Percentiles rank a stretch among this genome's conserved stretches.
phyloP scores from a whole-genome alignment of 2,329 filamentous ascomycete genomes.

The Tolypocladium ovalisporum region DNA sequence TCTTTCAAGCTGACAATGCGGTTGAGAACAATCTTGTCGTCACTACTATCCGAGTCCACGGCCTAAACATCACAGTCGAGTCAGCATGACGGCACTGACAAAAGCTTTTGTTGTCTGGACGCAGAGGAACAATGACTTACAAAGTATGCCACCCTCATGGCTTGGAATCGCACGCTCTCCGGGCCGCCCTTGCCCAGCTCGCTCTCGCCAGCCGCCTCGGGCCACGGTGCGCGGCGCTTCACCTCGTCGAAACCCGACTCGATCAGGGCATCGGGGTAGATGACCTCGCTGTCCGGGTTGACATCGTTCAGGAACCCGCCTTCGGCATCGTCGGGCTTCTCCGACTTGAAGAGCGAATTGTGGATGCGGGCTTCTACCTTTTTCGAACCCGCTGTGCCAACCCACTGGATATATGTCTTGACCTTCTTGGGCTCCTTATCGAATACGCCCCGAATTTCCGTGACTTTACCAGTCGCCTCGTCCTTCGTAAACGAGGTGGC shows the following conservation, averaged over 20 bases:
- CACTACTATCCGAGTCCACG: slow-evolving; percentile 68
- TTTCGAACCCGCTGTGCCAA: slow-evolving; percentile 52
- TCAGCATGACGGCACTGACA: not conserved
- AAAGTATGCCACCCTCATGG: slow-evolving; percentile 80
- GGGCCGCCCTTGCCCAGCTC: slow-evolving; percentile 50
- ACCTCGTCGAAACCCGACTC: slow-evolving; percentile 79
- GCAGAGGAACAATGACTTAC: slow-evolving; percentile 23
- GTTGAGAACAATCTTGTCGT: slow-evolving; percentile 78
- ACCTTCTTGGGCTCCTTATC: slow-evolving; percentile 62
- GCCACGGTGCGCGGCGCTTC: slow-evolving; percentile 64
- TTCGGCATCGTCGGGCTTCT: slow-evolving; percentile 66
- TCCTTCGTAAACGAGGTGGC: slow-evolving; percentile 62
- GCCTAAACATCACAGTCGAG: slow-evolving; percentile 27
- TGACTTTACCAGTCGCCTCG: slow-evolving; percentile 50
- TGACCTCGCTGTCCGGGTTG: slow-evolving; percentile 71
- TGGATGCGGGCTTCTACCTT: slow-evolving; percentile 69
- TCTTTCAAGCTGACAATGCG: slow-evolving; percentile 88
- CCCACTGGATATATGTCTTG: slow-evolving; percentile 88
- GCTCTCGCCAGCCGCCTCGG: slow-evolving; percentile 62
- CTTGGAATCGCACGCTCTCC: slow-evolving; percentile 82
- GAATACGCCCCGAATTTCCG: slow-evolving; percentile 49
- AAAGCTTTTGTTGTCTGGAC: no score
- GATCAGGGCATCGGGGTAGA: slow-evolving; percentile 69
- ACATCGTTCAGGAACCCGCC: slow-evolving; percentile 78
- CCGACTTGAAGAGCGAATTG: slow-evolving; percentile 75